Evolutionary conservation across 2,329 filamentous ascomycete genomes (phyloP).

Genomic region (Fusarium albidum): DNA sequence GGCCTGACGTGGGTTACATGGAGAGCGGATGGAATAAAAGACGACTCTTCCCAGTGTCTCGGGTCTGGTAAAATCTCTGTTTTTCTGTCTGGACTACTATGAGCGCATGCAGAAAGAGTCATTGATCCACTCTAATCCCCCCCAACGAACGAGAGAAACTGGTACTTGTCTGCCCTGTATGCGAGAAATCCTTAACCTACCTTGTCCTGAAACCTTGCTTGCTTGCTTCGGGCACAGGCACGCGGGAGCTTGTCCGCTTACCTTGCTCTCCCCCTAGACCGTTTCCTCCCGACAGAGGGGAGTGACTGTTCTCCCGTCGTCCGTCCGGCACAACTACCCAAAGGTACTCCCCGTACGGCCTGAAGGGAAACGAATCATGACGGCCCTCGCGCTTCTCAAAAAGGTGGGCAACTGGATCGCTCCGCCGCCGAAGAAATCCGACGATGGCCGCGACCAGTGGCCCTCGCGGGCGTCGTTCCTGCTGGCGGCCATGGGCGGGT

Average conservation of each 20-base stretch:
- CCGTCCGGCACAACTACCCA: too few species aligned
- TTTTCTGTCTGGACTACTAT: background rate
- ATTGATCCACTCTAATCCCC: constrained; percentile 3
- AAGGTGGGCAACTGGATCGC: constrained; percentile 46
- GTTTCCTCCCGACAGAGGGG: too few species aligned
- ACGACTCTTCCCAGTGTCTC: background rate
- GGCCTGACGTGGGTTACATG: constrained; percentile 10
- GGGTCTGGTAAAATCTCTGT: constrained; percentile 5
- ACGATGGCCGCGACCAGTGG: constrained; percentile 61
- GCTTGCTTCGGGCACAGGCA: background rate
- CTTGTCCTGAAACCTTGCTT: background rate
- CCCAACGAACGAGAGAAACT: background rate
- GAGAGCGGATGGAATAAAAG: constrained; percentile 24
- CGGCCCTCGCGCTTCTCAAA: constrained; percentile 35
- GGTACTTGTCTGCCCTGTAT: background rate
- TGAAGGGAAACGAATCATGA: constrained; percentile 15
- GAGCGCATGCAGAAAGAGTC: constrained; percentile 2
- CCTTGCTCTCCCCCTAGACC: background rate
- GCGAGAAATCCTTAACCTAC: background rate
- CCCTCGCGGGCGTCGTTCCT: constrained; percentile 63
- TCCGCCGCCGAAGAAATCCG: constrained; percentile 47
- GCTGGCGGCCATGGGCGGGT: constrained; percentile 66
- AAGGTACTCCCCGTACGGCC: too few species aligned
- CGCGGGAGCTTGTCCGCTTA: constrained; percentile 1
- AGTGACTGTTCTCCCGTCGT: too few species aligned